Evolutionary conservation across 176 grass and related monocot species (phyloP).

Genomic region (Aegilops umbellulata): DNA sequence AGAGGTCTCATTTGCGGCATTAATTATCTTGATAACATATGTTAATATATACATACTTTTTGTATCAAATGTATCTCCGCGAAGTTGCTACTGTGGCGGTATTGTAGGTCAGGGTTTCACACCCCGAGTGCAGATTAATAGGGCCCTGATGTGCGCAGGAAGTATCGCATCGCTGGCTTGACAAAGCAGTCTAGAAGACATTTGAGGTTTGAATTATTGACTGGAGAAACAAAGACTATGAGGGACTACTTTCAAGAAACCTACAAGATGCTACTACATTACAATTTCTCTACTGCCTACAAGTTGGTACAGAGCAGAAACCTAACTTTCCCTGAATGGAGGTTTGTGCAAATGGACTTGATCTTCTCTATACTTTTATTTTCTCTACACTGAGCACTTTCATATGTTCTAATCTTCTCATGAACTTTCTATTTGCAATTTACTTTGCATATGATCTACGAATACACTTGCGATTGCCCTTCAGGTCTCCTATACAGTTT

Average conservation of each 20-base stretch:
- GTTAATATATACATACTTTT: conserved; percentile 21
- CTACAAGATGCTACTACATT: conserved; percentile 36
- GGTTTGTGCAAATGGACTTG: conserved; percentile 28
- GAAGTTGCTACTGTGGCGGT: not conserved
- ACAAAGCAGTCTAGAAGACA: not conserved
- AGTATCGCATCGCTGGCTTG: conserved; percentile 37
- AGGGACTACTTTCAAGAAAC: conserved; percentile 55
- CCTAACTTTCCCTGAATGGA: conserved; percentile 70
- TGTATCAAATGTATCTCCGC: not conserved
- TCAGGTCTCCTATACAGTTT: conserved; percentile 54
- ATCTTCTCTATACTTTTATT: not conserved
- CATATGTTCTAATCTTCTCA: too few species aligned
- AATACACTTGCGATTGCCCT: not conserved
- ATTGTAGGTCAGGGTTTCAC: not conserved
- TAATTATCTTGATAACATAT: not conserved
- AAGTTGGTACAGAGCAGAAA: conserved; percentile 57
- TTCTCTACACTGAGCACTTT: too few species aligned
- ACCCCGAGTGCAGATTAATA: conserved; percentile 41
- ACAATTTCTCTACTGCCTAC: conserved; percentile 49
- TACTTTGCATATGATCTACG: not conserved
- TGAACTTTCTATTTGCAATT: not conserved
- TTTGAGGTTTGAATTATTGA: conserved; percentile 24
- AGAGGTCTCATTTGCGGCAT: not conserved
- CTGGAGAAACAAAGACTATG: conserved; percentile 5
- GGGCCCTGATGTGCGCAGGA: conserved; percentile 18